Evolutionary conservation across 768 basidiomycete species (phyloP), one percentile per base, ranked within the genome.

Genomic region (Mrakia gelida): DNA sequence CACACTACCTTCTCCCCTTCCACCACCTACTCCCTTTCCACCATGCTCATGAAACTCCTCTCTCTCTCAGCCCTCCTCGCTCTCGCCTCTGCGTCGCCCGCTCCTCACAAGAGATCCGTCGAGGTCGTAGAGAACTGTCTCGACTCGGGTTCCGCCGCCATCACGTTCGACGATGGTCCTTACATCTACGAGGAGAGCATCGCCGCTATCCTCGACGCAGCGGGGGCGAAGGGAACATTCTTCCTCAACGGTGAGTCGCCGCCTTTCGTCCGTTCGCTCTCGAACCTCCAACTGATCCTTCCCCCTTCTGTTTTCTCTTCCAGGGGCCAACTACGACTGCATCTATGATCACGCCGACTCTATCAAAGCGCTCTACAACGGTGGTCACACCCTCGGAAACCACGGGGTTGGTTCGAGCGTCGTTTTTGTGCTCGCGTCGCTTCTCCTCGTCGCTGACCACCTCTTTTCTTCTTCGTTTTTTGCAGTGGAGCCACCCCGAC

Each of bases 191-290:
- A 84, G 43, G 43, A 63, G 18, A 80, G 82, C 68, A 76, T 84
- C 34, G 80, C 79, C 43, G 80, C 80, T 61, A 79, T 71, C 9
- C 71, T 83, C 4, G 79, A 74, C 32, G 45, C 75, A n/a, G 45
- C 80, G 21, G 85, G 84, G 32, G 86, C 82, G 28, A 86, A 86
- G 79, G 86, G 84, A 4, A 87, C 86, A 3, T 87, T 87, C 81
- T 87, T 87, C 82, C 82, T 86, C 30, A 85, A 72, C 71, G 71
- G 71, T 13, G 23, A 52, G 49, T 21, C 21, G 7, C 1, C 11
- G 23, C 28, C 28, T 71, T 10, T 9, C 30, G 45, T n/a, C 7
- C 21, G 2, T 13, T 70, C 43, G 16, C 28, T 41, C 6, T 68
- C 15, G 11, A 11, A 4, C n/a, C 38, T 49, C 68, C 11, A 21